phyloP scores from a whole-genome alignment of 2,329 filamentous ascomycete genomes.

The Penicillium sp. region DNA sequence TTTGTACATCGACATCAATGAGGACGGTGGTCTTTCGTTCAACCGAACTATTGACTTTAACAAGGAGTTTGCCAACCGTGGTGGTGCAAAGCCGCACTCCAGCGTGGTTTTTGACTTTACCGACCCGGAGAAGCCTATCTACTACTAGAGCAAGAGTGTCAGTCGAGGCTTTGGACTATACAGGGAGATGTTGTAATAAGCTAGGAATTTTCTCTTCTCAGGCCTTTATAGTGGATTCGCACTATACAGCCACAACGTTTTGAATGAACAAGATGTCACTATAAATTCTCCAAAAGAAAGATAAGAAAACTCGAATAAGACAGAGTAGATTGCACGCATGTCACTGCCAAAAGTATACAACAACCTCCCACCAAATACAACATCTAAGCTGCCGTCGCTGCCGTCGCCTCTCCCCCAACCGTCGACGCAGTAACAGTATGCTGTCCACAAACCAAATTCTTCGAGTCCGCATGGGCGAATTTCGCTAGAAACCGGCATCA shows the following conservation, averaged over 20 bases:
- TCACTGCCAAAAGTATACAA: too few species aligned
- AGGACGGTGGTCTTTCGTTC: slow-evolving; percentile 53
- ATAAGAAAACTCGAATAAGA: too few species aligned
- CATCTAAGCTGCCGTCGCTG: too few species aligned
- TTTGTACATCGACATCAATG: slow-evolving; percentile 55
- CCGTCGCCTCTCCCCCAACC: too few species aligned
- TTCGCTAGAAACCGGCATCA: too few species aligned
- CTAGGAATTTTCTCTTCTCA: not conserved
- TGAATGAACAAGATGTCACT: too few species aligned
- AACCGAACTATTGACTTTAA: slow-evolving; percentile 57
- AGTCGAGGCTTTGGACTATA: not conserved
- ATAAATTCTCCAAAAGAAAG: too few species aligned
- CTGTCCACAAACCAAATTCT: too few species aligned
- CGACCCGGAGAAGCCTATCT: slow-evolving; percentile 47
- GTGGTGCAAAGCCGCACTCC: slow-evolving; percentile 55
- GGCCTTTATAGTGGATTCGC: not conserved
- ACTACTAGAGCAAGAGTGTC: slow-evolving; percentile 19
- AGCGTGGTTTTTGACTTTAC: slow-evolving; percentile 52
- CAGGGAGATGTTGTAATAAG: not conserved
- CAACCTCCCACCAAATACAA: too few species aligned
- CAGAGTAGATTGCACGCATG: too few species aligned
- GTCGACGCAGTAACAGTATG: too few species aligned
- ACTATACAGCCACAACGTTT: not conserved
- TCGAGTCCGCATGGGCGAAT: too few species aligned
- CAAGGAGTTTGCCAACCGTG: slow-evolving; percentile 49